phyloP scores from a whole-genome alignment of 2,329 filamentous ascomycete species.

The Magnaporthiopsis rhizophila region DNA sequence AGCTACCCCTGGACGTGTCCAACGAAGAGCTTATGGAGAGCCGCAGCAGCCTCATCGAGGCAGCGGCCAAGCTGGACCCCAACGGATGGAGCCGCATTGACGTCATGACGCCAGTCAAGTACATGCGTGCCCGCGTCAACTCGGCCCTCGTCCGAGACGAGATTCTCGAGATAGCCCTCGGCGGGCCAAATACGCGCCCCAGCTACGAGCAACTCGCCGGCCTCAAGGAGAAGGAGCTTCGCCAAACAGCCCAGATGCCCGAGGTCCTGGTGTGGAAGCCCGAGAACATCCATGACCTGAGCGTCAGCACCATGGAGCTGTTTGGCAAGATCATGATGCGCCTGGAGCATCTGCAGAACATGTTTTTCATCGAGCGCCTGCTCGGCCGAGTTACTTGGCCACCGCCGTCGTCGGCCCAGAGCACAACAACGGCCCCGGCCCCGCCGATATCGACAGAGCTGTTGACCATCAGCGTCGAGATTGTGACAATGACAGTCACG shows the following conservation, averaged over 20 bases:
- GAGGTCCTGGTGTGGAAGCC: slow-evolving; percentile 29
- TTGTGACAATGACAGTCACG: slow-evolving; percentile 36
- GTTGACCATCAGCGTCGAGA: slow-evolving; percentile 36
- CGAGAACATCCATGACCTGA: slow-evolving; percentile 26
- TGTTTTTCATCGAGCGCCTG: slow-evolving; percentile 51
- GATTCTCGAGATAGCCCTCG: slow-evolving; percentile 48
- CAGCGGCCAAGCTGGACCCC: slow-evolving; percentile 32
- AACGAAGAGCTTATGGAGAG: slow-evolving; percentile 37
- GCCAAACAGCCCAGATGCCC: slow-evolving; percentile 25
- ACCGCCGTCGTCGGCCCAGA: not conserved
- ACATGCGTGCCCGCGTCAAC: slow-evolving; percentile 35
- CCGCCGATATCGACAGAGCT: slow-evolving; percentile 24
- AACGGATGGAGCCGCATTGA: slow-evolving; percentile 43
- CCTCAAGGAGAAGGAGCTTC: slow-evolving; percentile 27
- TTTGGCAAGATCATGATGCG: slow-evolving; percentile 38
- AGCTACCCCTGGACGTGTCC: slow-evolving; percentile 44
- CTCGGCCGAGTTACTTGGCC: slow-evolving; percentile 28
- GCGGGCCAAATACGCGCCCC: slow-evolving; percentile 22
- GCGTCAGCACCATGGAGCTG: slow-evolving; percentile 21
- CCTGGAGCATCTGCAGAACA: slow-evolving; percentile 45
- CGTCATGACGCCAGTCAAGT: slow-evolving; percentile 35
- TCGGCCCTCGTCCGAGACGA: slow-evolving; percentile 48
- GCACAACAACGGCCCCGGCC: not conserved
- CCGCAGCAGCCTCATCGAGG: slow-evolving; percentile 31
- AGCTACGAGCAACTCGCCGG: not conserved